These are phyloP conservation scores for Flaveria trinervia DNA, from an alignment of 129 eudicot genomes.

Conservation along the genomic window DNA sequence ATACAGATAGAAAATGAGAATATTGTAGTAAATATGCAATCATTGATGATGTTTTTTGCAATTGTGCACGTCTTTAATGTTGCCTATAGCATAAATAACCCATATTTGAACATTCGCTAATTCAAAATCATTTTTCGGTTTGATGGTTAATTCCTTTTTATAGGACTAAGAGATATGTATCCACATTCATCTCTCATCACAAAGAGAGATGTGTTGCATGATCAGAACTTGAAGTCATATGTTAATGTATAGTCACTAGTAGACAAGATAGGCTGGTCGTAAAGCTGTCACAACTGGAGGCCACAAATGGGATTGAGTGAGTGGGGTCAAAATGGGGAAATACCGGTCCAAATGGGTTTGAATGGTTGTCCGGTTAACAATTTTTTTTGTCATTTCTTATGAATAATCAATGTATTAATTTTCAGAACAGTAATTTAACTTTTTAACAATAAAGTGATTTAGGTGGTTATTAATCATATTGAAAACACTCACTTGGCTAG, in stretches of 20 bases:
- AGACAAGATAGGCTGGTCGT: not conserved
- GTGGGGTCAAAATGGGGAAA: too few species aligned
- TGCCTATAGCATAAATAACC: not conserved
- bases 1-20: not conserved
- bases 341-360: not conserved
- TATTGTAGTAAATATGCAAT: not conserved
- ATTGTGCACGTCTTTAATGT: not conserved
- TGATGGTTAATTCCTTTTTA: too few species aligned
- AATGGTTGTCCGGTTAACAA: not conserved
- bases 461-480: too few species aligned
- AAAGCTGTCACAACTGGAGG: not conserved
- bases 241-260: not conserved
- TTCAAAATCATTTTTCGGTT: too few species aligned
- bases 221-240: not conserved
- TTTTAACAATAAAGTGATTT: too few species aligned
- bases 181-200: not conserved
- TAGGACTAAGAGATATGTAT: too few species aligned
- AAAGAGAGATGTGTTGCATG: slow-evolving; percentile 6
- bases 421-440: not conserved
- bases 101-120: not conserved
- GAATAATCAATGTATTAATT: not conserved
- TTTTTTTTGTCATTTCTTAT: not conserved
- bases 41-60: not conserved
- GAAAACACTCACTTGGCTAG: too few species aligned
- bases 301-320: not conserved